Conservation (phyloP, 306 rosid genomes). For the Lathyrus sativus region DNA sequence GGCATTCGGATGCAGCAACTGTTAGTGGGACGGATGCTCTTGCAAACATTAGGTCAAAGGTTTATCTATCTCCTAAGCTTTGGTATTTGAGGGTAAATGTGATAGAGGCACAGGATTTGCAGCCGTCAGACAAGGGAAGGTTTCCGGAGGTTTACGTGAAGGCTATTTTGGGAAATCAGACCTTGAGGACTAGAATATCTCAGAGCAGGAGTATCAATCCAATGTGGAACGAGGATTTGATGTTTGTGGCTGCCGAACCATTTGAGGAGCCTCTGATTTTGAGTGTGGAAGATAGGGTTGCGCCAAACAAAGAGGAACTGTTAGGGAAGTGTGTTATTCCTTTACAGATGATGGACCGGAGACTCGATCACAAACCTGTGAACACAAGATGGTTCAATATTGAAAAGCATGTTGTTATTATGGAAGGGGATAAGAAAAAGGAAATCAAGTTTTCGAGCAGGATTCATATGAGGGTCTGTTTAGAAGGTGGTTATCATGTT, state of each 20-base stretch:
- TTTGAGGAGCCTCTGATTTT: constrained; percentile 84
- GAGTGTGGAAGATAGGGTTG: constrained; percentile 91
- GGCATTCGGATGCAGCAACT: constrained; percentile 94
- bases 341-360: constrained; percentile 57
- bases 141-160: constrained; percentile 86
- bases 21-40: constrained; percentile 89
- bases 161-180: constrained; percentile 80
- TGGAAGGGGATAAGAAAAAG: constrained; percentile 95
- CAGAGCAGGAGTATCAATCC: constrained; percentile 80
- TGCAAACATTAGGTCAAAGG: constrained; percentile 86
- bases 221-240: constrained; percentile 96
- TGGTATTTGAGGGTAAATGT: constrained; percentile 97
- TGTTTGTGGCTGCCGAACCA: constrained; percentile 93
- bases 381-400: constrained; percentile 79
- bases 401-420: constrained; percentile 58
- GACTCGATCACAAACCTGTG: constrained; percentile 86
- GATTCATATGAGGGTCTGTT: constrained; percentile 87
- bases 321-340: constrained; percentile 72
- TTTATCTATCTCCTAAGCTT: constrained; percentile 94
- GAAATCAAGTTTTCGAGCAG: constrained; percentile 88
- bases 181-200: constrained; percentile 73
- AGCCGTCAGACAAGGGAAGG: constrained; percentile 72
- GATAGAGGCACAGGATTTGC: constrained; percentile 95
- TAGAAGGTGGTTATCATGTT: constrained; percentile 96
- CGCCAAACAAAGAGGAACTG: constrained; percentile 83